These are phyloP conservation scores for Fonsecaea monophora DNA, from an alignment of 2,329 filamentous ascomycete genomes.

Conservation along the genomic window DNA sequence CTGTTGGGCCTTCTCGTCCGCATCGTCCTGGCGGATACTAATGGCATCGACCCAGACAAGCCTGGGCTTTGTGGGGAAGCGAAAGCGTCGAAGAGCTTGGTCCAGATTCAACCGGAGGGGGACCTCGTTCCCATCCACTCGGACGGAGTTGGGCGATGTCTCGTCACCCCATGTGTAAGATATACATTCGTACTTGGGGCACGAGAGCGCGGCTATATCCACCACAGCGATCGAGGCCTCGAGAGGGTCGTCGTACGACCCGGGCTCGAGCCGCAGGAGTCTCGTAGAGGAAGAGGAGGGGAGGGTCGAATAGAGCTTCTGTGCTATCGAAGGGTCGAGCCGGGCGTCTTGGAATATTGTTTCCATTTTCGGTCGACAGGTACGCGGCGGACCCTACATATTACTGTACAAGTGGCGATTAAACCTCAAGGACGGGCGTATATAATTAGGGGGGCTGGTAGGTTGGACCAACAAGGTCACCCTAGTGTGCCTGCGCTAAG, in stretches of 20 bases:
- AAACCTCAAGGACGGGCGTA: too few species aligned
- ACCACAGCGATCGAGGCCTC: constrained; percentile 1
- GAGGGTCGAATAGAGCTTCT: constrained; percentile 1
- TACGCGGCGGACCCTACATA: background rate
- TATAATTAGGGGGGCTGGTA: too few species aligned
- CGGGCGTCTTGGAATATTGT: constrained; percentile 11
- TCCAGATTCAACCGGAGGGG: constrained; percentile 1
- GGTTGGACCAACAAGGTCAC: too few species aligned
- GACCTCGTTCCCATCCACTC: background rate
- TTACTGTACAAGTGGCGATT: background rate
- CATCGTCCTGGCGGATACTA: background rate
- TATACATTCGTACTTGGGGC: constrained; percentile 4
- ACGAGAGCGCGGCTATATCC: constrained; percentile 1
- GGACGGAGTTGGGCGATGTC: background rate
- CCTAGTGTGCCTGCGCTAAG: too few species aligned
- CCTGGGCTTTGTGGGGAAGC: background rate
- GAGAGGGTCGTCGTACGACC: background rate
- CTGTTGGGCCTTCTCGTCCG: constrained; percentile 4
- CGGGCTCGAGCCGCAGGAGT: background rate
- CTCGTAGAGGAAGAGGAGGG: constrained; percentile 3
- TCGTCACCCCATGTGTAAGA: constrained; percentile 3
- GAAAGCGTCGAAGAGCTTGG: background rate
- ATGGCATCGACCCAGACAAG: constrained; percentile 1
- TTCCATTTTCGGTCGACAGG: constrained; percentile 6
- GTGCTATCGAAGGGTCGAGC: background rate